Evolutionary conservation across 768 basidiomycete genomes (phyloP).

Genomic region (Mycena indigotica): DNA sequence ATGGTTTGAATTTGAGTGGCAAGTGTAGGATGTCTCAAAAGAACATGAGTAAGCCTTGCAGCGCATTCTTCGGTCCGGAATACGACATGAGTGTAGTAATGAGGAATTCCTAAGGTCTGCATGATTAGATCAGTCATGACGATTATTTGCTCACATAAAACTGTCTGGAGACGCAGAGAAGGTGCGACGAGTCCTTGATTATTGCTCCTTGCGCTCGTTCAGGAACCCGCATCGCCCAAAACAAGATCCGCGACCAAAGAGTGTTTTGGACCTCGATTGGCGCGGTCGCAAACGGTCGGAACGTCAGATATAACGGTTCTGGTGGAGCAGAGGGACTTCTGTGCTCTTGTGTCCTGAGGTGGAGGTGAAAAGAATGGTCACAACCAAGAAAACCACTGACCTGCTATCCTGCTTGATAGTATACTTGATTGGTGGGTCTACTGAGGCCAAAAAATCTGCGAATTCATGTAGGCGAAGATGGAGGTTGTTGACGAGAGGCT

Average conservation of each 20-base stretch:
- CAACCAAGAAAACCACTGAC: neutral
- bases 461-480: neutral
- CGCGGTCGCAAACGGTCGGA: neutral
- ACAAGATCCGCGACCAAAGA: neutral
- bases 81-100: neutral
- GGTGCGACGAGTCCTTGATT: neutral
- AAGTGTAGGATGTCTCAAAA: neutral
- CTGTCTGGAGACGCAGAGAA: neutral
- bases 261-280: neutral
- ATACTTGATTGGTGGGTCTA: neutral
- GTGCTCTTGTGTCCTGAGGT: too few species aligned
- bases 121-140: neutral
- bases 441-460: neutral
- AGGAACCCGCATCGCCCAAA: neutral
- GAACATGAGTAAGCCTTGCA: neutral
- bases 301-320: too few species aligned
- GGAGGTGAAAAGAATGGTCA: too few species aligned
- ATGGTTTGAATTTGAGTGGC: neutral
- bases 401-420: too few species aligned
- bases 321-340: too few species aligned
- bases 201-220: neutral
- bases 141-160: neutral
- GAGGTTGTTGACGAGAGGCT: neutral
- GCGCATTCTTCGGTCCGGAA: neutral
- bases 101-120: neutral